Percentiles rank a stretch among this genome's conserved stretches.
Conservation (phyloP, 1,284 basidiomycete genomes). For the Sanghuangporus sanghuang region DNA sequence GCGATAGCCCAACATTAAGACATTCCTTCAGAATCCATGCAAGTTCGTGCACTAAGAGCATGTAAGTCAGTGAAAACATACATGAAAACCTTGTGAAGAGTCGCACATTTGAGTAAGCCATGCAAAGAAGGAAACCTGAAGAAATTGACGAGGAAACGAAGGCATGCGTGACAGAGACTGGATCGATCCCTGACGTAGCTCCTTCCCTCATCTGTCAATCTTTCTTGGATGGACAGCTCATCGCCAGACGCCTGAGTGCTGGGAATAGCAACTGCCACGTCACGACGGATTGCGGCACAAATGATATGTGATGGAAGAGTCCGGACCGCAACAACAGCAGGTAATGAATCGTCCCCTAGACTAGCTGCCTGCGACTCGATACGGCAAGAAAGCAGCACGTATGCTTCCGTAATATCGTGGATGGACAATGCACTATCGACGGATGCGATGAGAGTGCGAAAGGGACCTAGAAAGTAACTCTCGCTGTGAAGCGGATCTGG, state of each 20-base stretch:
- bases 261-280: slow-evolving; percentile 3
- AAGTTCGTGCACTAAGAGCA: background rate
- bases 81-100: background rate
- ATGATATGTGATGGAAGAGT: background rate
- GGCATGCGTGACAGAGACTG: slow-evolving; percentile 7
- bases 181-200: slow-evolving; percentile 2
- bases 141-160: slow-evolving; percentile 5
- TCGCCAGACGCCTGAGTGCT: background rate
- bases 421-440: background rate
- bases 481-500: slow-evolving; percentile 6
- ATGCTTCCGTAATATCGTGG: slow-evolving; percentile 13
- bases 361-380: slow-evolving; percentile 8
- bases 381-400: slow-evolving; percentile 4
- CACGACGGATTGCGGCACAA: slow-evolving; percentile 3
- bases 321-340: background rate
- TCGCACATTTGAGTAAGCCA: slow-evolving; percentile 5
- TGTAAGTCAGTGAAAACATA: background rate
- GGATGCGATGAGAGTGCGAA: slow-evolving; percentile 12
- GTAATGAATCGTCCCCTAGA: background rate
- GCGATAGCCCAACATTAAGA: slow-evolving; percentile 1
- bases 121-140: slow-evolving; percentile 5
- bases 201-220: background rate
- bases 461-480: slow-evolving; percentile 5
- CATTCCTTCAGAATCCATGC: slow-evolving; percentile 1
- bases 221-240: background rate